A percentile compares a stretch with the other conserved stretches of the same genome.
phyloP scores from a whole-genome alignment of 2,329 filamentous ascomycete genomes.

The Mariannaea sp. region DNA sequence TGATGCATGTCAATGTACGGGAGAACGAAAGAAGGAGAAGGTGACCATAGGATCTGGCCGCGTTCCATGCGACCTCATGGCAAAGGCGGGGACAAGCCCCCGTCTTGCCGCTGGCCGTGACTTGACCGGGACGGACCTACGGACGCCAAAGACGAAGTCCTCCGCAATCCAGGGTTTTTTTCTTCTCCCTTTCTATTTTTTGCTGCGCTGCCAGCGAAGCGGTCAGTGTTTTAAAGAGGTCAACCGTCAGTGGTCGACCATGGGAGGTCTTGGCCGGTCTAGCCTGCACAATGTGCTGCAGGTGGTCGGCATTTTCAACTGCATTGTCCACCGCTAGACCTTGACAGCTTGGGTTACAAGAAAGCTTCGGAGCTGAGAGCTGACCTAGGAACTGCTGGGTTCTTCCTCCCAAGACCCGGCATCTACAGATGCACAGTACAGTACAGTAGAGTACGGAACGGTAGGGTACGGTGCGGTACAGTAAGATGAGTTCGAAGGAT shows the following conservation, averaged over 20 bases:
- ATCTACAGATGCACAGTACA: no score
- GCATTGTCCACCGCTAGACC: conserved; percentile 11
- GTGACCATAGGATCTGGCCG: conserved; percentile 32
- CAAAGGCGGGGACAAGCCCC: conserved; percentile 16
- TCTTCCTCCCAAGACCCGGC: conserved; percentile 10
- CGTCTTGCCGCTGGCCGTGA: no score
- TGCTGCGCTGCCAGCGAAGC: conserved; percentile 24
- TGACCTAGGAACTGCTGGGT: background rate
- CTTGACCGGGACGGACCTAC: conserved; percentile 23
- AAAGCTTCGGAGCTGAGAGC: no score
- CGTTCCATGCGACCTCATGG: conserved; percentile 33
- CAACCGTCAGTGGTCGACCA: background rate
- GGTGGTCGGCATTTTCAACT: conserved; percentile 22
- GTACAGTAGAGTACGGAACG: no score
- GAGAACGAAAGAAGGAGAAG: no score
- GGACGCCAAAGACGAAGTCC: conserved; percentile 20
- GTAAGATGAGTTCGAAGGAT: no score
- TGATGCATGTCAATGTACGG: conserved; percentile 14
- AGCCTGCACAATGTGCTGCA: conserved; percentile 20
- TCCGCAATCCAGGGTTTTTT: no score
- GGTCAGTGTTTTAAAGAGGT: conserved; percentile 18
- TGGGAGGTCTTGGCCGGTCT: conserved; percentile 9
- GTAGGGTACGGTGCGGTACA: no score
- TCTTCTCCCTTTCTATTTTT: no score
- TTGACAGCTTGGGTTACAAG: no score